Base-by-base conservation (phyloP, 495 filamentous ascomycete genomes). In the Baudoinia panamericana region DNA sequence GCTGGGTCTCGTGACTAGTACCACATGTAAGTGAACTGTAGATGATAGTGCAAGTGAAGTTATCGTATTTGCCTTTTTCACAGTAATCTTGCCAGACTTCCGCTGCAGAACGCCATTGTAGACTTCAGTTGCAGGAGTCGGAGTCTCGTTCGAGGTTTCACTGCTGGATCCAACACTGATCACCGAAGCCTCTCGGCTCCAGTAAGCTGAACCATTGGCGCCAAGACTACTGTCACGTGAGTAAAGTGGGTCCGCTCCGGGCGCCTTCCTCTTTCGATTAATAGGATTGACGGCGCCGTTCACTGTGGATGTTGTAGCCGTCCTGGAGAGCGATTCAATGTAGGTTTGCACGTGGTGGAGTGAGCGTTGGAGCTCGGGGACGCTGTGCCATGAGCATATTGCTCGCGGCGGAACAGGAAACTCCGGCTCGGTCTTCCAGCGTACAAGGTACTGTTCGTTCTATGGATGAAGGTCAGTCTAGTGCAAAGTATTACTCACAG, bases 331-430 rank as follows among this genome's bases (percentile, higher is more conserved):
- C 22, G 12, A 34, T 16, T 64, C 55, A 12, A 64, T 31, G 41
- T 64, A 63, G 5, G 39, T 36, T 30, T 64, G 61, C 9, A 64
- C 46, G 12, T 50, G 29, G 23, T 56, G 42, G 4, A 64, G 50
- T 23, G 48, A 56, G 1, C 30, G 15, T 1, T 28, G 24, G 6
- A 64, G 50, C 33, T 64, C 61, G 10, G 41, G 26, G 1, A 62
- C 0, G 27, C 16, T 17, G 36, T 64, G 61, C 61, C 61, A 64
- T 1, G 51, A 56, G 27, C 48, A 45, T 8, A 54, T 52, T 9
- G 52, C 36, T 7, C 20, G 6, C 1, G 39, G 26, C 15, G 24
- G 20, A 20, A 18, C 6, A 19, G 20, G 13, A 16, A 6, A 12
- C 7, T 25, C 12, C 3, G n/a, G 19, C 7, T 34, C 16, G 4